A percentile compares a stretch with the other conserved stretches of the same genome.
phyloP scores from a whole-genome alignment of 192 early-diverging fungal species.

The Coemansia sp. region DNA sequence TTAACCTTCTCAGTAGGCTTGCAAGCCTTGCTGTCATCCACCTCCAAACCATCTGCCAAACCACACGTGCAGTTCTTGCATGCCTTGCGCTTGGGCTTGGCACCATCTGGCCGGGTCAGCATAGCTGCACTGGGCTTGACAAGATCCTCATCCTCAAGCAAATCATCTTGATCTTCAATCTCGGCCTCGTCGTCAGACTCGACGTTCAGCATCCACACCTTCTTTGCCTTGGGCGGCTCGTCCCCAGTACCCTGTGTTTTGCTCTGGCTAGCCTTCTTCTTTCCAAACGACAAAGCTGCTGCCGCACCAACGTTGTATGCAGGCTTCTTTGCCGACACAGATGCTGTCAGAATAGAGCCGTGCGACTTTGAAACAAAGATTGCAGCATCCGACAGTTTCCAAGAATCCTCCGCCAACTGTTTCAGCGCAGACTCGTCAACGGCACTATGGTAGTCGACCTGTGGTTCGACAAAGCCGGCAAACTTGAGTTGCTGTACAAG shows the following conservation, averaged over 20 bases:
- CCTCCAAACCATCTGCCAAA: constrained; percentile 72
- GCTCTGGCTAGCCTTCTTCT: constrained; percentile 53
- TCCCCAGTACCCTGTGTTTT: constrained; percentile 26
- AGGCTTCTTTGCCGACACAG: constrained; percentile 68
- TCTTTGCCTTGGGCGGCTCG: constrained; percentile 23
- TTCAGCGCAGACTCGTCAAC: constrained; percentile 50
- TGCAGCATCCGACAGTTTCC: constrained; percentile 53
- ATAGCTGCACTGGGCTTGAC: constrained; percentile 62
- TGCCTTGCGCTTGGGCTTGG: constrained; percentile 79
- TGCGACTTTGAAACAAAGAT: constrained; percentile 43
- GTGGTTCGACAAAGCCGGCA: constrained; percentile 78
- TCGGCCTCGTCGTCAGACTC: constrained; percentile 77
- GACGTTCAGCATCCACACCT: constrained; percentile 72
- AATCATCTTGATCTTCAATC: constrained; percentile 80
- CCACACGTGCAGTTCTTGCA: constrained; percentile 99
- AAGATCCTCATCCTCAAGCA: constrained; percentile 82
- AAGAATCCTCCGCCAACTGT: constrained; percentile 52
- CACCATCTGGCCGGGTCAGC: constrained; percentile 66
- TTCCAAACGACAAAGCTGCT: constrained; percentile 74
- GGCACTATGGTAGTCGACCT: constrained; percentile 24
- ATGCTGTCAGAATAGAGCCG: constrained; percentile 29
- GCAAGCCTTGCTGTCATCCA: constrained; percentile 39
- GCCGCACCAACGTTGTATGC: constrained; percentile 83
- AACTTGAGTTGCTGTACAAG: constrained; percentile 72
- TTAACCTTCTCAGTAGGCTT: constrained; percentile 57